Conservation (phyloP, 768 basidiomycete species). For the Chlorophyllum brunneum region DNA sequence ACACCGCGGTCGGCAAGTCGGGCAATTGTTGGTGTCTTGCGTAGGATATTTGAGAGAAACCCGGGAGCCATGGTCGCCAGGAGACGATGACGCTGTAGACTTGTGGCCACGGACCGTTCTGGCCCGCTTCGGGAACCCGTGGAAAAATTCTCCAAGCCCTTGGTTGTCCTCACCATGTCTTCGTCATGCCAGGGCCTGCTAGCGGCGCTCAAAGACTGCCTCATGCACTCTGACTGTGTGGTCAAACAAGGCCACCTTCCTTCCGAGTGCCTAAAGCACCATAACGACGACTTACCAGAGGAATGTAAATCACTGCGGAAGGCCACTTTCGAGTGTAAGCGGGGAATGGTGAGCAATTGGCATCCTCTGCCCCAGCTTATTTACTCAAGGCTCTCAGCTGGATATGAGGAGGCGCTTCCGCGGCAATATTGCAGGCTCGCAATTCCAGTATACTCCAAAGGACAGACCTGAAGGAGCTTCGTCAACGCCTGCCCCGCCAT, state of each 20-base stretch:
- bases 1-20: conserved; percentile 63
- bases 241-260: conserved; percentile 74
- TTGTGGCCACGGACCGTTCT: conserved; percentile 1
- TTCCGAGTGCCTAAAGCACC: conserved; percentile 78
- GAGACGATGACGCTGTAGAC: conserved; percentile 4
- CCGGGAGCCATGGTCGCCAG: conserved; percentile 30
- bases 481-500: conserved; percentile 4
- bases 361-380: neutral
- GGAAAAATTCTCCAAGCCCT: neutral
- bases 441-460: conserved; percentile 40
- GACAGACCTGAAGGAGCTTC: conserved; percentile 15
- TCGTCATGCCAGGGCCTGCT: conserved; percentile 78
- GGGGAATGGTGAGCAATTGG: conserved; percentile 66
- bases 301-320: conserved; percentile 75
- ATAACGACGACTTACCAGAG: conserved; percentile 73
- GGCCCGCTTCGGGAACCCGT: neutral
- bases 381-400: conserved; percentile 39
- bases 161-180: conserved; percentile 47
- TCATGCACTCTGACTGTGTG: conserved; percentile 86
- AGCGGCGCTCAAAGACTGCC: conserved; percentile 76
- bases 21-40: conserved; percentile 50
- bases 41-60: conserved; percentile 39
- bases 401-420: conserved; percentile 84
- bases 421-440: conserved; percentile 62
- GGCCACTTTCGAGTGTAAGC: conserved; percentile 88